Evolutionary conservation across 225 moss, liverwort and hornwort genomes (phyloP), one percentile per base, ranked within the genome.

Genomic region (Antitrichia curtipendula): DNA sequence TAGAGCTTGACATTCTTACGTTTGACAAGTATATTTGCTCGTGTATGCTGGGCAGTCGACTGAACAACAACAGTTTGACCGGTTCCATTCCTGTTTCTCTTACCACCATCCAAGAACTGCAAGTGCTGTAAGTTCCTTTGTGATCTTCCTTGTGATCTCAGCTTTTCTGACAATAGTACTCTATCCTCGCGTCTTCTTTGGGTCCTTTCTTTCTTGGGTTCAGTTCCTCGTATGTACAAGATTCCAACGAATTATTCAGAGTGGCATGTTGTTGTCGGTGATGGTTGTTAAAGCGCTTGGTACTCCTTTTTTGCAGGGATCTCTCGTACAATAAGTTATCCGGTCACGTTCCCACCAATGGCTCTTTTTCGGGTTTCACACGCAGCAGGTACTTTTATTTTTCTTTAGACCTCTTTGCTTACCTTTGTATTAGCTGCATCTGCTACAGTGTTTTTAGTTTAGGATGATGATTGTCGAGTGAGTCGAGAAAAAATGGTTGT

Each of bases 91-190:
- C 99, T 62, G 76, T 87, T 86, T 91, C 95, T 50, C 93, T 99
- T 40, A 99, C 99, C 49, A 91, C 82, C 84, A 95, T 97, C 83
- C 12, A 20, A 13, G 95, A 91, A 78, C 91, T 99, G 53, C 99
- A 99, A 97, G 97, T 99, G 71, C 96, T 99, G 99, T 99, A 92
- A 96, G 99, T 96, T n/a, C n/a, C n/a, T n/a, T n/a, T 80, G 31
- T 50, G 75, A 71, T 87, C 75, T 53, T 87, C 59, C n/a, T 53
- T 70, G 70, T 27, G n/a, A 76, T 85, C 64, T 71, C 64, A 73
- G 78, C 78, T 80, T 65, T 68, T 65, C 75, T n/a, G n/a, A 69
- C 85, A n/a, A 47, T 75, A 80, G 75, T 81, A 70, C 36, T 85
- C 41, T 45, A 40, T 71, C 12, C 54, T 76, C 72, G n/a, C n/a